Percentiles rank a stretch among this genome's conserved stretches.
Evolutionary conservation across 106 monocot genomes (phyloP).

Genomic region (Platanthera zijinensis): DNA sequence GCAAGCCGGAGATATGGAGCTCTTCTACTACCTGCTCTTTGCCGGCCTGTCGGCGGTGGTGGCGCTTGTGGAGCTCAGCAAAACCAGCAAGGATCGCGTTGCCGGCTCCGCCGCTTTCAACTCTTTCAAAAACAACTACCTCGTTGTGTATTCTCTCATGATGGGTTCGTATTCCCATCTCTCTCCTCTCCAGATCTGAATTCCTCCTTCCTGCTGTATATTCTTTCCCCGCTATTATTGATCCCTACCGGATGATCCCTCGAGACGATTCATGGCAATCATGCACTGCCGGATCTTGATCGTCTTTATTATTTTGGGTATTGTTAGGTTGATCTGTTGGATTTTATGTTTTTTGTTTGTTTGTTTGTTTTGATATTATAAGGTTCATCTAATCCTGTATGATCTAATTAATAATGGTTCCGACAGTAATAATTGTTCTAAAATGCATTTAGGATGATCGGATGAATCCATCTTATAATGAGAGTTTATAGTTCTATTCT

Average conservation of each 20-base stretch:
- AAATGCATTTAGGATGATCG: too few relatives aligned
- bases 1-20: constrained; percentile 47
- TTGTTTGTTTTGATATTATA: neutral
- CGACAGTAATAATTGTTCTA: neutral
- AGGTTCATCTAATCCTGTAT: neutral
- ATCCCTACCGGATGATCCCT: neutral
- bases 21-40: constrained; percentile 83
- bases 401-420: neutral
- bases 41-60: constrained; percentile 62
- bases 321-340: too few relatives aligned
- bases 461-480: too few relatives aligned
- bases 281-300: constrained; percentile 3
- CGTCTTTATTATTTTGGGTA: too few relatives aligned
- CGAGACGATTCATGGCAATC: neutral
- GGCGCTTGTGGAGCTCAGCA: constrained; percentile 82
- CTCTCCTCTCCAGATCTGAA: neutral
- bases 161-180: constrained; percentile 53
- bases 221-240: neutral
- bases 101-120: constrained; percentile 73
- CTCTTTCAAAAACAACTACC: constrained; percentile 98
- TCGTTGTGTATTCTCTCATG: constrained; percentile 97
- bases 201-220: neutral
- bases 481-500: neutral
- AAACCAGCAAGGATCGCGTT: constrained; percentile 77
- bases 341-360: too few relatives aligned